Evolutionary conservation across 208 protist species (phyloP), one percentile per base, ranked within the genome.

Genomic region (Trypanosoma theileri): DNA sequence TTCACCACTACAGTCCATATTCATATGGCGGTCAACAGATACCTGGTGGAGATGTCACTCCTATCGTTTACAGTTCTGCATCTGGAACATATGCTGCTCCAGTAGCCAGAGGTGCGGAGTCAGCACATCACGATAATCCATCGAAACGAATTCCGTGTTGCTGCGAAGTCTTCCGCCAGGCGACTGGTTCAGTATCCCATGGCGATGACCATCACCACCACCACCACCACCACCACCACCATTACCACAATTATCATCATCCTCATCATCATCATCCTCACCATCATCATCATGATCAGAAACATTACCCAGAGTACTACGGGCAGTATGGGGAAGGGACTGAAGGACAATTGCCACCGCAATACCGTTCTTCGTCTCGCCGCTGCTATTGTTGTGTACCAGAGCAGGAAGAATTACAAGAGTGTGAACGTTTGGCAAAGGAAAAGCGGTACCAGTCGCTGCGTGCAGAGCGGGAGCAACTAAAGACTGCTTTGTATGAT

Each of bases 311-410:
- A 55, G 44, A 12, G 41, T 53, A 60, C 22, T 1, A 48, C 45
- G 56, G 58, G 14, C 19, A 35, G 40, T 51, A 59, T 48, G 41
- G 24, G 11, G 62, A 54, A 6, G 53, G 14, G 22, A 58, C 17
- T 54, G 55, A 16, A 4, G 48, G 26, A 19, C 17, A 21, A 45
- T 2, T 57, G 24, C 51, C 44, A 51, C 31, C 14, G 50, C 21
- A 35, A 10, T 51, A 6, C 16, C 56, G 35, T 9, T 48, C 41
- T 19, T 60, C 59, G 13, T 56, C 66, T 50, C 72, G 79, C 10
- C 73, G 66, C 11, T 89, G 84, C 56, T 59, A 64, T 19, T 84
- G 73, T 54, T 92, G 87, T 61, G 21, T 93, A 12, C 86, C 87
- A 12, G 86, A 96, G 75, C 78, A 79, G 56, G 80, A 71, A 16